Conservation (phyloP, 805 yeast genomes). For the Starmerella riodocensis region DNA sequence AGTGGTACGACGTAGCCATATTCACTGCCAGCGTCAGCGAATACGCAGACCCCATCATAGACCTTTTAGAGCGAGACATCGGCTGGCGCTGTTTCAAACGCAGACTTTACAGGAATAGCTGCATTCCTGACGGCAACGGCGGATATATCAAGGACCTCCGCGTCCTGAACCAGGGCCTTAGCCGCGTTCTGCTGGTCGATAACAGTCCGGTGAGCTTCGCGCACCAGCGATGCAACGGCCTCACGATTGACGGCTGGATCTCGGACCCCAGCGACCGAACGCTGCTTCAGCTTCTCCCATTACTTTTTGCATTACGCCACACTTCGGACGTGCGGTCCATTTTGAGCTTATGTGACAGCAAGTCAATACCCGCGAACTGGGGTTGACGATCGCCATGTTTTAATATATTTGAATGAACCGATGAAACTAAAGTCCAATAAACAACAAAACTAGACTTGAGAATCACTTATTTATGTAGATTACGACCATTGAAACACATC, state of each 20-base stretch:
- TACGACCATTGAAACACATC: no score
- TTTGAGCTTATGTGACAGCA: conserved; percentile 45
- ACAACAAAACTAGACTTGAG: no score
- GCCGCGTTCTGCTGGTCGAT: conserved; percentile 66
- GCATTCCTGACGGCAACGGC: conserved; percentile 50
- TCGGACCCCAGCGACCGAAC: conserved; percentile 88
- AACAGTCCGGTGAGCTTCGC: conserved; percentile 88
- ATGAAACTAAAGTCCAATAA: no score
- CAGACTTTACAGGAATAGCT: conserved; percentile 66
- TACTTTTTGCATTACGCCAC: conserved; percentile 59
- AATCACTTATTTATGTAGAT: no score
- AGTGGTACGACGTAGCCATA: conserved; percentile 80
- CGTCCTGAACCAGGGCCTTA: conserved; percentile 42
- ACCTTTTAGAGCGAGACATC: conserved; percentile 64
- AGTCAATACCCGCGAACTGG: background rate
- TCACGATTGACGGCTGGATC: conserved; percentile 94
- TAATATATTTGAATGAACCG: no score
- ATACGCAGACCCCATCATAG: conserved; percentile 94
- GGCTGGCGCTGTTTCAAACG: conserved; percentile 33
- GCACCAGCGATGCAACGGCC: conserved; percentile 73
- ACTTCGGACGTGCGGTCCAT: conserved; percentile 76
- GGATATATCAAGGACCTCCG: conserved; percentile 60
- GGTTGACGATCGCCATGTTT: no score
- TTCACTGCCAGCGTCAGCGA: conserved; percentile 92
- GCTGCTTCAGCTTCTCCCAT: conserved; percentile 65